phyloP scores from a whole-genome alignment of 495 filamentous ascomycete species.

The Umbilicaria muhlenbergii region DNA sequence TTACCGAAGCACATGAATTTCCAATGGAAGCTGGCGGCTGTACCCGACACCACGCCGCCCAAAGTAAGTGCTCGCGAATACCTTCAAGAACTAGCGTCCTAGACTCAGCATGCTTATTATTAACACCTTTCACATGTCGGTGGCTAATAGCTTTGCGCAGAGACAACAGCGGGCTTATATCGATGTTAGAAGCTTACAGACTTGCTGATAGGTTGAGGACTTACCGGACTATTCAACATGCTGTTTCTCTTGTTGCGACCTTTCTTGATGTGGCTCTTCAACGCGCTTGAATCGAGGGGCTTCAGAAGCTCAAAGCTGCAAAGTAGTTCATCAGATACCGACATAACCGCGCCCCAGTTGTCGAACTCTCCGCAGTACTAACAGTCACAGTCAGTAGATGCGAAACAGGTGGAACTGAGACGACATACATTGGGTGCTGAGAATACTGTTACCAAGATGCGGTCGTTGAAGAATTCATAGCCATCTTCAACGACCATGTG shows the following conservation, averaged over 20 bases:
- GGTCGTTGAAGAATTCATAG: constrained; percentile 97
- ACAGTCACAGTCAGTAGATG: constrained; percentile 10
- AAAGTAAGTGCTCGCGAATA: too few relatives aligned
- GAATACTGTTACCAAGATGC: constrained; percentile 92
- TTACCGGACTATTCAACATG: constrained; percentile 87
- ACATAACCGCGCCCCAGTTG: constrained; percentile 99
- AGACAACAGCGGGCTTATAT: constrained; percentile 28
- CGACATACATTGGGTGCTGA: constrained; percentile 86
- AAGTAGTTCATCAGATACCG: constrained; percentile 78
- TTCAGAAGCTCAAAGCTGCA: constrained; percentile 97
- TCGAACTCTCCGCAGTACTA: constrained; percentile 99
- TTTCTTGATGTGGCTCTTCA: constrained; percentile 99
- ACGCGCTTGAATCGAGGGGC: constrained; percentile 84
- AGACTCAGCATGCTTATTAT: too few relatives aligned
- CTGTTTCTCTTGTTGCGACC: constrained; percentile 78
- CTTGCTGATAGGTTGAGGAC: constrained; percentile 17
- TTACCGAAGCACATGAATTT: too few relatives aligned
- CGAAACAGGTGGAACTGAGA: not conserved
- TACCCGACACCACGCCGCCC: too few relatives aligned
- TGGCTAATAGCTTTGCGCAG: constrained; percentile 30
- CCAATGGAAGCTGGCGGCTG: too few relatives aligned
- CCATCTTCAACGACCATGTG: constrained; percentile 99
- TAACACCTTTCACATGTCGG: too few relatives aligned
- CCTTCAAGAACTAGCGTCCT: too few relatives aligned
- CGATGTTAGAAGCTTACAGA: not conserved